A percentile compares a stretch with the other conserved stretches of the same genome.
phyloP scores from a whole-genome alignment of 257 asterid species.

The Agastache rugosa region DNA sequence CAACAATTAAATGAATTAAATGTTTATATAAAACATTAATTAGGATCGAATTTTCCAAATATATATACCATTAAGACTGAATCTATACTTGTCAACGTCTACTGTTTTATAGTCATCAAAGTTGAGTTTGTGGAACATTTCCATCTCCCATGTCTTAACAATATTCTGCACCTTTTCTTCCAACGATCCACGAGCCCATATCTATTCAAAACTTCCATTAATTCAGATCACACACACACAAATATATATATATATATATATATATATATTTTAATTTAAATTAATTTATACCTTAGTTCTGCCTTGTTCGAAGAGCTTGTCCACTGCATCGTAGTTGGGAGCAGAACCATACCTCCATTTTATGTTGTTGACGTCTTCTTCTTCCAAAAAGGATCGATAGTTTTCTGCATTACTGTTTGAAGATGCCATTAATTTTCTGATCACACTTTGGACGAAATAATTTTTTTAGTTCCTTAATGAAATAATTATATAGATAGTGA shows the following conservation, averaged over 20 bases:
- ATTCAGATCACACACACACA: too few relatives aligned
- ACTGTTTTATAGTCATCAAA: conserved; percentile 42
- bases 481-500: neutral
- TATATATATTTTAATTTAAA: too few relatives aligned
- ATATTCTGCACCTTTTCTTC: conserved; percentile 61
- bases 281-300: conserved; percentile 59
- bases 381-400: conserved; percentile 61
- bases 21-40: too few relatives aligned
- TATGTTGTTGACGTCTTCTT: conserved; percentile 54
- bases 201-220: conserved; percentile 14
- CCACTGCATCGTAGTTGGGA: conserved; percentile 69
- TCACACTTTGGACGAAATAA: neutral
- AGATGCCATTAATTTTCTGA: conserved; percentile 49
- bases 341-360: conserved; percentile 61
- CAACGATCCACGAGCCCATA: conserved; percentile 54
- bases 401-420: conserved; percentile 36
- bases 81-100: conserved; percentile 40
- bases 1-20: too few relatives aligned
- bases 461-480: neutral
- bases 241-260: too few relatives aligned
- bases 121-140: conserved; percentile 48
- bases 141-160: conserved; percentile 69
- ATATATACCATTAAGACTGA: conserved; percentile 48
- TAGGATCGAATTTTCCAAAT: too few relatives aligned
- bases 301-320: conserved; percentile 79